These are phyloP conservation scores for Saraca asoca DNA, from an alignment of 331 rosid species.

Conservation along the genomic window DNA sequence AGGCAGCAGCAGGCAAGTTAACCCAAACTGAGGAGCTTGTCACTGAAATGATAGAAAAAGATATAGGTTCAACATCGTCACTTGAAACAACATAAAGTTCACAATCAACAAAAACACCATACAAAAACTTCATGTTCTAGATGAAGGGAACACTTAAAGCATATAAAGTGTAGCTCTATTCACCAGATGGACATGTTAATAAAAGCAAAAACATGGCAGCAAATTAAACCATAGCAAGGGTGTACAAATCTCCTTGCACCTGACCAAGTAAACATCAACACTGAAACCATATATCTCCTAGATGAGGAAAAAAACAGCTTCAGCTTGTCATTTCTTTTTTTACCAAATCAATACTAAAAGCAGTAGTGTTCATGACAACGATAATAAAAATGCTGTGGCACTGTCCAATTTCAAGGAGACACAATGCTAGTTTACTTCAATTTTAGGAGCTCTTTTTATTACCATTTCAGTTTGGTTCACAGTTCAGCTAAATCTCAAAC, in stretches of 20 bases:
- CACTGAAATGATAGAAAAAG: constrained; percentile 62
- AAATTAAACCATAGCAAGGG: background rate
- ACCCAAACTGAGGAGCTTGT: constrained; percentile 98
- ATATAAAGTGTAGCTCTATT: constrained; percentile 5
- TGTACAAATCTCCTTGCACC: background rate
- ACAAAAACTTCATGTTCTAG: constrained; percentile 5
- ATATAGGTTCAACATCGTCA: constrained; percentile 38
- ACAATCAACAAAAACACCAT: constrained; percentile 23
- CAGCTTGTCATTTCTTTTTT: no score
- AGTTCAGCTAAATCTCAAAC: no score
- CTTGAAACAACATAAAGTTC: constrained; percentile 24
- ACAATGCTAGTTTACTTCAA: no score
- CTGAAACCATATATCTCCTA: background rate
- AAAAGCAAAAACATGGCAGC: background rate
- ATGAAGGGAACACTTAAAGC: background rate
- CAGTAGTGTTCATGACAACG: no score
- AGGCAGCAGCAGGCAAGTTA: constrained; percentile 94
- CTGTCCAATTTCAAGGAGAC: no score
- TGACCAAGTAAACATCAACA: background rate
- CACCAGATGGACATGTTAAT: background rate
- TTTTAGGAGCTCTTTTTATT: no score
- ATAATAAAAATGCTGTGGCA: no score
- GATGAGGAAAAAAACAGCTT: no score
- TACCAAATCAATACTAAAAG: no score
- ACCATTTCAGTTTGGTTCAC: no score